Conservation (phyloP, 192 early-diverging fungal genomes). For the Geosiphon pyriformis region DNA sequence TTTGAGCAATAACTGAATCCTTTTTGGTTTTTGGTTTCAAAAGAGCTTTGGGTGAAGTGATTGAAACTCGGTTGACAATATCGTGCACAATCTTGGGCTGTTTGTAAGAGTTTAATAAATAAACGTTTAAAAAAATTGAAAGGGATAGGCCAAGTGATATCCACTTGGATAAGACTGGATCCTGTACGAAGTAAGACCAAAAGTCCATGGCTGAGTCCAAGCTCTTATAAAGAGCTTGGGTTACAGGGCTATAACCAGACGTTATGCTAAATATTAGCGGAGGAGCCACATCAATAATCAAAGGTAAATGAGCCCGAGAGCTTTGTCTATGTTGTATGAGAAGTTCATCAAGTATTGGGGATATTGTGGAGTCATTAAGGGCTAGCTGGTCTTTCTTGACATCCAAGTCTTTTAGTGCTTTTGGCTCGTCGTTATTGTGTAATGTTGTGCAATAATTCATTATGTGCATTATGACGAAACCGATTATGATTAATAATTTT, state of each 20-base stretch:
- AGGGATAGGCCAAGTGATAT: conserved; percentile 41
- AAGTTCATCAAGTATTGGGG: conserved; percentile 39
- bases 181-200: conserved; percentile 49
- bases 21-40: neutral
- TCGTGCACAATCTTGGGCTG: conserved; percentile 36
- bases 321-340: conserved; percentile 39
- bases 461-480: conserved; percentile 59
- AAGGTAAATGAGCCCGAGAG: conserved; percentile 32
- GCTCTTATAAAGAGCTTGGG: conserved; percentile 33
- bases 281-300: conserved; percentile 48
- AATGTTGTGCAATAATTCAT: conserved; percentile 58
- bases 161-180: conserved; percentile 55
- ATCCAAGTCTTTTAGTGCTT: neutral
- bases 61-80: conserved; percentile 19
- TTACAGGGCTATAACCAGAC: conserved; percentile 19
- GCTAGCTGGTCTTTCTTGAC: conserved; percentile 19
- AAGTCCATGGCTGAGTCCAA: conserved; percentile 42
- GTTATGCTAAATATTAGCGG: conserved; percentile 42
- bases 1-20: neutral
- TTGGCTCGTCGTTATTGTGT: conserved; percentile 19
- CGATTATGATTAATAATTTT: conserved; percentile 51
- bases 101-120: conserved; percentile 56
- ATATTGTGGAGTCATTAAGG: conserved; percentile 35
- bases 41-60: neutral
- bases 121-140: conserved; percentile 52